Percentiles rank a stretch among this genome's conserved stretches.
Conservation (phyloP, 2,329 filamentous ascomycete genomes). For the Periconia sp. region DNA sequence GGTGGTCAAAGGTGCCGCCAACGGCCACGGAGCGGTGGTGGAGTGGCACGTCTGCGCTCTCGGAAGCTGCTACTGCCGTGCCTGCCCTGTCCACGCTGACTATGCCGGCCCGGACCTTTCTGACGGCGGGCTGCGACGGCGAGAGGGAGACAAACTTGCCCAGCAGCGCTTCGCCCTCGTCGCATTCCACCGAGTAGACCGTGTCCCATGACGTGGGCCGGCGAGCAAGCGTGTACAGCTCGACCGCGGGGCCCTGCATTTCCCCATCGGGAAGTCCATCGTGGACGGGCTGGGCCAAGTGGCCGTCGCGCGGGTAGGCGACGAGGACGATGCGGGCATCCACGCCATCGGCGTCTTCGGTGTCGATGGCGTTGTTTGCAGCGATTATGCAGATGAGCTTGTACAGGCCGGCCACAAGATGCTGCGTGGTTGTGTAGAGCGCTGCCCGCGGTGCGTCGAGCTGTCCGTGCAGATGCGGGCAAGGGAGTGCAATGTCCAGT, state of each 20-base stretch:
- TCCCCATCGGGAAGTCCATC: constrained; percentile 37
- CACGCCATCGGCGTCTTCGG: constrained; percentile 72
- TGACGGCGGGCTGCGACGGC: constrained; percentile 32
- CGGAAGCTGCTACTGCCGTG: constrained; percentile 7
- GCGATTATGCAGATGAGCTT: constrained; percentile 77
- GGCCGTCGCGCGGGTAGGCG: constrained; percentile 58
- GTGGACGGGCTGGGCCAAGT: constrained; percentile 24
- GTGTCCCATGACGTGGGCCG: constrained; percentile 65
- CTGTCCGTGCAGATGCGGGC: constrained; percentile 64
- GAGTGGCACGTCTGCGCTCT: constrained; percentile 7
- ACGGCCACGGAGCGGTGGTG: constrained; percentile 73
- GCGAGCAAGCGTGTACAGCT: constrained; percentile 55
- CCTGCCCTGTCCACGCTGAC: constrained; percentile 26
- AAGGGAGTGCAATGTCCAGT: constrained; percentile 67
- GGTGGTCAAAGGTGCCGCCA: constrained; percentile 94
- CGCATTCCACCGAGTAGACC: constrained; percentile 71
- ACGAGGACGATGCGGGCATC: constrained; percentile 78
- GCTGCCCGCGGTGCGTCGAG: constrained; percentile 59
- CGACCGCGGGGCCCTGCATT: constrained; percentile 57
- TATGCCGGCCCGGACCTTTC: constrained; percentile 43
- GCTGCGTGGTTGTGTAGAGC: constrained; percentile 72
- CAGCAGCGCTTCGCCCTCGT: constrained; percentile 67
- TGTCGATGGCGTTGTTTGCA: constrained; percentile 65
- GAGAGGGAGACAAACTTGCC: constrained; percentile 49
- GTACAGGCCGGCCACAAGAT: constrained; percentile 79